Base-by-base conservation (phyloP, 2,329 filamentous ascomycete species). In the Chaetomium olivaceum region DNA sequence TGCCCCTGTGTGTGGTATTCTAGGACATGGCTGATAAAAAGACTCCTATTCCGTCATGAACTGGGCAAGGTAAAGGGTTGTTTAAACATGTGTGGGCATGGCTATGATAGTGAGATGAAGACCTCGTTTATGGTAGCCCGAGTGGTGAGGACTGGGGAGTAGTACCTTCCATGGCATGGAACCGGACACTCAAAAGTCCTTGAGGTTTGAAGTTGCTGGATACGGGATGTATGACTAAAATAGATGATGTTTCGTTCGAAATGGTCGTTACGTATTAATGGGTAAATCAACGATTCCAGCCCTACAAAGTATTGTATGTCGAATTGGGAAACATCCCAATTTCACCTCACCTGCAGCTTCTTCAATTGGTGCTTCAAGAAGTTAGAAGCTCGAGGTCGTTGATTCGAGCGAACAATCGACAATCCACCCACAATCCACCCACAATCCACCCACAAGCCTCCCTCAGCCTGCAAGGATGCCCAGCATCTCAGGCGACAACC, bases 391-490 rank as follows among this genome's bases (percentile, higher is more conserved):
- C 46, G 21, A 48, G 16, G 19, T 12, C 46, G 9, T 43, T 43
- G 39, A 43, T n/a, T 43, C 16, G 16, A 48, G 23, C n/a, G 2
- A 3, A 48, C 46, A 21, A 48, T 23, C n/a, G 39, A 48, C 46
- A 48, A 46, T 29, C 27, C 3, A 29, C 6, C 27, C 27, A 29
- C 16, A 5, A 46, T 19, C 39, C 12, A 46, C 3, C 6, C 27
- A n/a, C 16, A n/a, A 36, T 36, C 33, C 33, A 14, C 39, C 16
- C n/a, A 48, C n/a, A 2, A 21, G 46, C 46, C 23, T 9, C 46
- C 56, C 36, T 39, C 39, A 43, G 31, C 33, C 9, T 23, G 33
- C 36, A 21, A 29, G 11, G 16, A 19, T 62, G 59, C 63, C 63
- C 54, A 36, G 48, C 9, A 23, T 48, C 12, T 48, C 48, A 62